Base-by-base conservation (phyloP, 2,329 filamentous ascomycete species). In the Purpureocillium lavendulum region DNA sequence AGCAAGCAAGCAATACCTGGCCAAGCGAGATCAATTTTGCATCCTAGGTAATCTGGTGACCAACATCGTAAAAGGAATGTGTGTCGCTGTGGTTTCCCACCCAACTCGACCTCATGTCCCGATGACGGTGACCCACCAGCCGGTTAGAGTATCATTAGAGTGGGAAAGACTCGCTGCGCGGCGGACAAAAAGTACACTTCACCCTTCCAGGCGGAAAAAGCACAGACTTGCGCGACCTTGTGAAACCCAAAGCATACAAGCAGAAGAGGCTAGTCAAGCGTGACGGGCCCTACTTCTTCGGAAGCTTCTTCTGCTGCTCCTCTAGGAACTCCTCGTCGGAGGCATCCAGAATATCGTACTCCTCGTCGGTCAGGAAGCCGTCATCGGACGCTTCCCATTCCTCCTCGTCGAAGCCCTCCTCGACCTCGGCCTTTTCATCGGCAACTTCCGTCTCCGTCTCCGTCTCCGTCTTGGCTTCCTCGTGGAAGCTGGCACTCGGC, bases 321-420 rank as follows among this genome's bases (percentile, higher is more conserved):
- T 73, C 71, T 38, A 78, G 60, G 49, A 75, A 83, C 59, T 97
- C 90, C 60, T 94, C 86, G 50, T 97, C 90, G 43, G 87, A 94
- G 33, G 88, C 90, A 66, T 96, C 88, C 34, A 97, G 78, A 49
- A 97, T 89, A 55, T 98, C 92, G 60, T 97, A 98, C 66, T 98
- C 92, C 61, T 97, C 92, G 48, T 98, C 92, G 1, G 92, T 97
- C 70, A 94, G 66, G 71, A 95, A 96, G 11, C 82, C 85, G 44
- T 84, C 79, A 11, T 80, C 77, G 1, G 73, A 75, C n/a, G 64
- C 67, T 31, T 77, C 71, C 69, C 74, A 79, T 35, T 82, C 80
- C n/a, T 78, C 77, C 29, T 68, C 70, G 39, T 73, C 70, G 35
- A 69, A 70, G 41, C 65, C 54, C 42, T 62, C 50, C 42, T 56